Conservation (phyloP, 2,329 filamentous ascomycete genomes). For the Dichotomopilus funicola region DNA sequence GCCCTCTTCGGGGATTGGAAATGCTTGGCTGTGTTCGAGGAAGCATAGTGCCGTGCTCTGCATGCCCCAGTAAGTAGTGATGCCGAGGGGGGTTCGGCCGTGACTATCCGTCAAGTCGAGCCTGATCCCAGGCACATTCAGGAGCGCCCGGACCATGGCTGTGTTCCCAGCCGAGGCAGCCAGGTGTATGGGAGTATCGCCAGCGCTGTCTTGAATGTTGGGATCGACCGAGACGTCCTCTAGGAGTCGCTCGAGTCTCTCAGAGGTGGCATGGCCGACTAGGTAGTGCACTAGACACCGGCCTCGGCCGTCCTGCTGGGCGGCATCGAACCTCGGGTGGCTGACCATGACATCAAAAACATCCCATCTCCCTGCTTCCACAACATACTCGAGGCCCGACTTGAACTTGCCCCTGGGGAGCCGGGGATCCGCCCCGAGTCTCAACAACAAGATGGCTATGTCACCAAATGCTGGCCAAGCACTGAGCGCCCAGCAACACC, state of each 20-base stretch:
- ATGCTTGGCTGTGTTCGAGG: background rate
- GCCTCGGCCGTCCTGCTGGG: background rate
- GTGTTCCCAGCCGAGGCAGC: background rate
- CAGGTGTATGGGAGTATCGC: background rate
- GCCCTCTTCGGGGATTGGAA: background rate
- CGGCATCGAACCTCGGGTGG: background rate
- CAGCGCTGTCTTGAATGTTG: background rate
- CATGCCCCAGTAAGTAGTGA: background rate
- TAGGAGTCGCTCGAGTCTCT: background rate
- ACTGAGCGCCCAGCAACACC: background rate
- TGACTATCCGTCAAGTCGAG: background rate
- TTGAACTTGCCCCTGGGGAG: background rate
- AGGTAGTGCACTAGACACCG: background rate
- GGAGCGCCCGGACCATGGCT: background rate
- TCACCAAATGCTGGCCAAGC: background rate
- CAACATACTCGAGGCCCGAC: background rate
- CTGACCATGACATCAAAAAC: background rate
- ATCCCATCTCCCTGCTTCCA: background rate
- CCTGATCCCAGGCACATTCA: background rate
- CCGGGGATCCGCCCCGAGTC: background rate
- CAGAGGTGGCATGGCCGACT: background rate
- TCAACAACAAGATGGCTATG: background rate
- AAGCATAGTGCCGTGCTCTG: background rate
- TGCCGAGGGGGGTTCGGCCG: background rate
- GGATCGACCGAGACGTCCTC: background rate